Evolutionary conservation across 257 asterid genomes (phyloP).

Genomic region (Ocimum tenuiflorum): DNA sequence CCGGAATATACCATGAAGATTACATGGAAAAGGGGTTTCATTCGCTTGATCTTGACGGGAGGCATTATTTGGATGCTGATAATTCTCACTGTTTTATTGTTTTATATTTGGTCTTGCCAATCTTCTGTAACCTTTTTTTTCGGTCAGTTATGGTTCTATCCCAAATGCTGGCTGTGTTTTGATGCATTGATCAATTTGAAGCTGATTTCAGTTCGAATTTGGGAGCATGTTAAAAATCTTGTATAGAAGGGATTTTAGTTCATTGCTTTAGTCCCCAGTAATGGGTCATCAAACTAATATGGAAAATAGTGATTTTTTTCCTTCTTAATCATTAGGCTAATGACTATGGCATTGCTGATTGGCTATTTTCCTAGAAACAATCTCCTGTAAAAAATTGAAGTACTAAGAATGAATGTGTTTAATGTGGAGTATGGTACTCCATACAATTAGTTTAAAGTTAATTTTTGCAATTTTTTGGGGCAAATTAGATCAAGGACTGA

Average conservation of each 20-base stretch:
- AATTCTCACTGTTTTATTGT: constrained; percentile 43
- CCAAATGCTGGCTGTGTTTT: neutral
- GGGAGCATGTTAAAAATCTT: neutral
- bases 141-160: constrained; percentile 18
- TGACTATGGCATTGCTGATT: neutral
- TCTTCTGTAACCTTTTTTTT: constrained; percentile 45
- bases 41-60: constrained; percentile 46
- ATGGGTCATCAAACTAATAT: neutral
- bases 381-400: neutral
- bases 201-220: neutral
- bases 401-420: neutral
- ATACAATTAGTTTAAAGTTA: too few species aligned
- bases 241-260: neutral
- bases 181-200: neutral
- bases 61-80: constrained; percentile 56
- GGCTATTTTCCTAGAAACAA: neutral
- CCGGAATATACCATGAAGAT: constrained; percentile 37
- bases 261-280: neutral
- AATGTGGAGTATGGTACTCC: neutral
- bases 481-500: too few species aligned
- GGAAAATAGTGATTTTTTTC: neutral
- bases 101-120: constrained; percentile 63
- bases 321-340: neutral
- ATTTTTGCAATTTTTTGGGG: neutral
- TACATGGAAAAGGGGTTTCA: constrained; percentile 55